phyloP scores from a whole-genome alignment of 345 rosid species.

The Eucalyptus curtisii region DNA sequence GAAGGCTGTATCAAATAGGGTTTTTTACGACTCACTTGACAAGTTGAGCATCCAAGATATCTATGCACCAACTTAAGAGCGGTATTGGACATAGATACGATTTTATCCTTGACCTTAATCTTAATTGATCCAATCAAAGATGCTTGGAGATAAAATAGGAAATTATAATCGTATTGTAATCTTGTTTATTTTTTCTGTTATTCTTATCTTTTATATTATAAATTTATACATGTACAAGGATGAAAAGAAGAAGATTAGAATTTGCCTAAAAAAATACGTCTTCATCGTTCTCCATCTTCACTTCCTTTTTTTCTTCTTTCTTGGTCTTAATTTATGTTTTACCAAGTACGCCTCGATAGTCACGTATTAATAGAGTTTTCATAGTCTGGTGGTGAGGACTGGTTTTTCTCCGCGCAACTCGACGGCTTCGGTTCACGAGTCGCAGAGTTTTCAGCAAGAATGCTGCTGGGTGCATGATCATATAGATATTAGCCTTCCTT shows the following conservation, averaged over 20 bases:
- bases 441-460: neutral
- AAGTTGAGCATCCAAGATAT: too few species aligned
- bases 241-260: too few species aligned
- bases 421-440: neutral
- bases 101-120: neutral
- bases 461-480: neutral
- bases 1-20: too few species aligned
- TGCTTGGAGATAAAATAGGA: too few species aligned
- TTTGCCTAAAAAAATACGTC: neutral
- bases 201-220: too few species aligned
- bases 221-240: neutral
- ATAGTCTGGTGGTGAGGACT: neutral
- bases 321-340: too few species aligned
- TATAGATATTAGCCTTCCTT: neutral
- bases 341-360: neutral
- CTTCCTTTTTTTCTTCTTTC: too few species aligned
- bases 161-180: neutral
- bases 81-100: accelerated
- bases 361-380: neutral
- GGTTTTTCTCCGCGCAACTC: neutral
- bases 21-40: neutral
- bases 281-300: neutral
- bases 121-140: too few species aligned
- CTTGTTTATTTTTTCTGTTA: neutral
- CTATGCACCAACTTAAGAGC: too few species aligned